Evolutionary conservation across 495 filamentous ascomycete species (phyloP).

Genomic region (Aspergillus haitiensis): DNA sequence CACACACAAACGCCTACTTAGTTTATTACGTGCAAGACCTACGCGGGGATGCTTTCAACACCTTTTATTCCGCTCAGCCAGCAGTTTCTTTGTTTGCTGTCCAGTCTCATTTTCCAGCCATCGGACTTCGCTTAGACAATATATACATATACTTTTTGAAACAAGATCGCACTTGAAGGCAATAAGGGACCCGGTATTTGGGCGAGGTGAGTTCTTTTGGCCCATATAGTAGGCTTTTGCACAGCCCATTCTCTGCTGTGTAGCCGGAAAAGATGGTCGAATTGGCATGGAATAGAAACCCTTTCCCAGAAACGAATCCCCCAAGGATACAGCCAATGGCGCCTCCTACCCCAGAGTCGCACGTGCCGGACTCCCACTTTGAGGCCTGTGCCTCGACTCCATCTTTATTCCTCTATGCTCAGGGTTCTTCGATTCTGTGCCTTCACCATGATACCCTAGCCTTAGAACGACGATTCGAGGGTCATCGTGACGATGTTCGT

Average conservation of each 20-base stretch:
- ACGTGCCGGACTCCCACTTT: slow-evolving; percentile 57
- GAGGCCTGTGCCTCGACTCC: slow-evolving; percentile 85
- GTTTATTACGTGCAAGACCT: slow-evolving; percentile 7
- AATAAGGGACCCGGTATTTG: neutral
- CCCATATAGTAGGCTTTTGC: neutral
- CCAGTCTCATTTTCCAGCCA: neutral
- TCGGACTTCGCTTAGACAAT: neutral
- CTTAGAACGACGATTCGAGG: slow-evolving; percentile 82
- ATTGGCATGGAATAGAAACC: slow-evolving; percentile 37
- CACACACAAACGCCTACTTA: neutral
- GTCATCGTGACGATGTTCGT: slow-evolving; percentile 74
- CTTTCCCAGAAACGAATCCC: slow-evolving; percentile 30
- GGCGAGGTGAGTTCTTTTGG: slow-evolving; percentile 7
- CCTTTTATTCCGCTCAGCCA: slow-evolving; percentile 8
- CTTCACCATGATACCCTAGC: slow-evolving; percentile 89
- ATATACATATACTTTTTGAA: neutral
- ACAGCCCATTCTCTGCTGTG: neutral
- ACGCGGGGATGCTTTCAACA: slow-evolving; percentile 20
- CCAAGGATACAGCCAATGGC: slow-evolving; percentile 36
- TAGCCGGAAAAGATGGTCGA: slow-evolving; percentile 28
- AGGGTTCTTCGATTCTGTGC: slow-evolving; percentile 74
- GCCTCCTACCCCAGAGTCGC: slow-evolving; percentile 44
- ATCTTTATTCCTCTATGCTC: slow-evolving; percentile 82
- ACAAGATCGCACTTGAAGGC: neutral
- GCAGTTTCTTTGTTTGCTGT: slow-evolving; percentile 8